A percentile compares a stretch with the other conserved stretches of the same genome.
Evolutionary conservation across 306 rosid genomes (phyloP).

Genomic region (Dalbergia oliveri): DNA sequence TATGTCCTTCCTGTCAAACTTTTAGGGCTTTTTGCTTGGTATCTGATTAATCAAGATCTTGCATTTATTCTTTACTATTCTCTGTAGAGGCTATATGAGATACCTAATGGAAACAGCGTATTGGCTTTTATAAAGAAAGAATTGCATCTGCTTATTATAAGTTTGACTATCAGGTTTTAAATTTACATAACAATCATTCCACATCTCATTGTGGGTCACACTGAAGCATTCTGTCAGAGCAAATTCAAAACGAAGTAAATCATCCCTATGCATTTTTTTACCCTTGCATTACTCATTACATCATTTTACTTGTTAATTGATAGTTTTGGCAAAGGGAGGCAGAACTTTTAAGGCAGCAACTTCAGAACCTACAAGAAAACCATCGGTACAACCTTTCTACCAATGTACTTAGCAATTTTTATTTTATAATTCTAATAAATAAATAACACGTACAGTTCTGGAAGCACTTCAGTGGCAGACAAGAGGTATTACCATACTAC

Average conservation of each 20-base stretch:
- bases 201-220: slow-evolving; percentile 8
- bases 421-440: slow-evolving; percentile 14
- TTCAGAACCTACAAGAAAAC: slow-evolving; percentile 74
- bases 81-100: slow-evolving; percentile 8
- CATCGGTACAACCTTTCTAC: slow-evolving; percentile 64
- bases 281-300: slow-evolving; percentile 21
- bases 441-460: slow-evolving; percentile 23
- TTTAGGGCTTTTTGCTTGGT: neutral
- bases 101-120: neutral
- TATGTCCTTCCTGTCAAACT: neutral
- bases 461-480: slow-evolving; percentile 10
- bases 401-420: slow-evolving; percentile 18
- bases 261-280: slow-evolving; percentile 11
- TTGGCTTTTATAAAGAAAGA: neutral
- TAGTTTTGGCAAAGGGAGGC: slow-evolving; percentile 90
- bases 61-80: slow-evolving; percentile 4
- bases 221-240: slow-evolving; percentile 25
- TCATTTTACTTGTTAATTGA: slow-evolving; percentile 44
- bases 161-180: neutral
- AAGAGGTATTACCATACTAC: slow-evolving; percentile 9
- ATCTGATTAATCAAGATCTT: neutral
- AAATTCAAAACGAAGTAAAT: slow-evolving; percentile 17
- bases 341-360: slow-evolving; percentile 74
- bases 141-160: neutral
- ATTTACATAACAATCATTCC: slow-evolving; percentile 14